Percentiles rank a stretch among this genome's conserved stretches.
Conservation (phyloP, 192 early-diverging fungal genomes). For the Entomortierella parvispora region DNA sequence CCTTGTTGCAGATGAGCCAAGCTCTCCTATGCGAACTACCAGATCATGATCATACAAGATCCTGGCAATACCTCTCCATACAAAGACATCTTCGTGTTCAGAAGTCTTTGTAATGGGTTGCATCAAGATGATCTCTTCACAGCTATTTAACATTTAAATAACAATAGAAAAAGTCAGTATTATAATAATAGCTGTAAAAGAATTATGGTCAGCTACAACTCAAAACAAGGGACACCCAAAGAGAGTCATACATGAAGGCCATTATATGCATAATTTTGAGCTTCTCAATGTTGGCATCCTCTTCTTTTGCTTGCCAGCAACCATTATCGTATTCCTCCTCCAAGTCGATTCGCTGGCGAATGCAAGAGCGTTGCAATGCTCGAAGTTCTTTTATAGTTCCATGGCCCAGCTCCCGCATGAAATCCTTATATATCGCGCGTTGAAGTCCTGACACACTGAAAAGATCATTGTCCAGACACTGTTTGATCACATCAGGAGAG, state of each 20-base stretch:
- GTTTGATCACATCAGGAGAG: background rate
- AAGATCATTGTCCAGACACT: slow-evolving; percentile 2
- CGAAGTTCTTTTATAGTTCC: background rate
- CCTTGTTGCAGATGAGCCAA: slow-evolving; percentile 5
- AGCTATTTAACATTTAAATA: slow-evolving; percentile 1
- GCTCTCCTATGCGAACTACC: slow-evolving; percentile 18
- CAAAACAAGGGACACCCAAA: too few relatives aligned
- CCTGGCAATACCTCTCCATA: slow-evolving; percentile 6
- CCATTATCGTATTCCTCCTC: slow-evolving; percentile 1
- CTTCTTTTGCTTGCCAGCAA: background rate
- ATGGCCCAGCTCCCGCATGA: background rate
- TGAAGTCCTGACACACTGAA: slow-evolving; percentile 1
- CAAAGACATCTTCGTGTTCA: slow-evolving; percentile 18
- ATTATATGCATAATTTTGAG: slow-evolving; percentile 10
- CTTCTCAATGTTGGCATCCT: slow-evolving; percentile 1
- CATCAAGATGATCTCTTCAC: slow-evolving; percentile 4
- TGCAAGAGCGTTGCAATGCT: slow-evolving; percentile 4
- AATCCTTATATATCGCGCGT: background rate
- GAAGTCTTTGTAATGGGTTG: slow-evolving; percentile 10
- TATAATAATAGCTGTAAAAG: background rate
- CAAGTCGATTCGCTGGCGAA: background rate
- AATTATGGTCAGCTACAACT: too few relatives aligned
- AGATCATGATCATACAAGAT: slow-evolving; percentile 14
- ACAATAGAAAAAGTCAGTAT: background rate
- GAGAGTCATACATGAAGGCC: slow-evolving; percentile 2